Base-by-base conservation (phyloP, 2,329 filamentous ascomycete species). In the Scytalidium sp. region DNA sequence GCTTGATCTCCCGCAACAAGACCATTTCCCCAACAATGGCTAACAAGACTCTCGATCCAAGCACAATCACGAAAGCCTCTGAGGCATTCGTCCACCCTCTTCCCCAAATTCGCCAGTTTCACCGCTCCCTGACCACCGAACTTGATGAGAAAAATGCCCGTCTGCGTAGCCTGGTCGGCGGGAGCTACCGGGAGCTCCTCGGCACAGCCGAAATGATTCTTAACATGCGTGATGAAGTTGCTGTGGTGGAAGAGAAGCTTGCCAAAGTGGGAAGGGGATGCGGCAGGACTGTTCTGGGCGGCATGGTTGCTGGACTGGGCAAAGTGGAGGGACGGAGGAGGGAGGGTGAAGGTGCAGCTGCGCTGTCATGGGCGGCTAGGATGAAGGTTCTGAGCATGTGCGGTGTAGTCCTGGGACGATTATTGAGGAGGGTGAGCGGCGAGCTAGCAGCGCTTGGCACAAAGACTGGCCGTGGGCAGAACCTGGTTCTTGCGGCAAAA, bases 151-250 rank as follows among this genome's bases (percentile, higher is more conserved):
- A 84, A 60, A 75, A 80, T 27, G 73, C 72, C 45, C 81, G 81
- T 25, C 73, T 86, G 61, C 81, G 83, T 58, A 83, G 77, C 17
- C 79, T 84, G 64, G 83, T 86, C 53, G 83, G 83, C 57, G 76
- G 73, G 51, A 84, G 80, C 62, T 97, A 97, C 70, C 88, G 93
- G 58, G 90, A 94, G 61, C 83, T 97, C 8, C 83, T 97, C 21
- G 89, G 89, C 46, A 97, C 93, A 0, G 93, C 93, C 48, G 92
- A 97, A 70, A 85, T 85, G n/a, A 97, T 97, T 58, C 87, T 97
- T 48, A 80, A 85, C 53, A 96, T 97, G 90, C 87, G 90, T 58
- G 71, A 70, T 36, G 84, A 93, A 64, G 93, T 94, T 71, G 80
- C 85, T 53, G 72, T 75, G 11, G 86, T 90, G 15, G 90, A 96